Evolutionary conservation across 1,284 basidiomycete species (phyloP), one percentile per base, ranked within the genome.

Genomic region (Heterobasidion annosum): DNA sequence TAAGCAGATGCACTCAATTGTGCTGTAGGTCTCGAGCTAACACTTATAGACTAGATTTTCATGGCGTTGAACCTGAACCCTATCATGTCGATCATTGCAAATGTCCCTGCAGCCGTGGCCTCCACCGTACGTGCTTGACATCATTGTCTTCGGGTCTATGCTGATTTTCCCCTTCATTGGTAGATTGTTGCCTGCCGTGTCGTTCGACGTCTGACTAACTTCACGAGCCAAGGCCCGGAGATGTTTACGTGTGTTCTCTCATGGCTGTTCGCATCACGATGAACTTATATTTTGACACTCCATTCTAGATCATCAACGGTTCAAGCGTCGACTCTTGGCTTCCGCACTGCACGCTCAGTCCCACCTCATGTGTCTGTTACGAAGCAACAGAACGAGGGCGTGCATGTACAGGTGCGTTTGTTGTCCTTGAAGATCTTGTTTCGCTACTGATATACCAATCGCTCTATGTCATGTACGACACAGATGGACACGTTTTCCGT

Each of bases 11-110:
- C 43, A 12, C 43, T 15, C 16, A 10, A 3, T 54, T 35, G 15
- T 25, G 25, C 25, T 3, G 42, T n/a, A 48, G 19, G 3, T 34
- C 9, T 9, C n/a, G 4, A 7, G 44, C 35, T 33, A 40, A n/a
- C 7, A 40, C n/a, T 40, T 10, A 40, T 40, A n/a, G 37, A n/a
- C 15, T 57, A 83, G 81, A 72, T 79, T 47, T 87, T 88, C 66
- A 87, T 88, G 84, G 64, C 86, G 32, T 65, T 86, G 32, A 74
- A 88, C 65, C 67, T 88, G 47, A 88, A 88, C 62, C 73, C 85
- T 1, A 79, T 87, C 54, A 85, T 88, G 83, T 83, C 81, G 16
- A 81, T 88, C 64, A 84, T 88, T 55, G 82, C 78, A 34, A 87
- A 88, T 62, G 84, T 88, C 35, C 85, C 85, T 2, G 83, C 85